Conservation (phyloP, 352 stramenopile species). For the Phytopythium cucurbitacearum region DNA sequence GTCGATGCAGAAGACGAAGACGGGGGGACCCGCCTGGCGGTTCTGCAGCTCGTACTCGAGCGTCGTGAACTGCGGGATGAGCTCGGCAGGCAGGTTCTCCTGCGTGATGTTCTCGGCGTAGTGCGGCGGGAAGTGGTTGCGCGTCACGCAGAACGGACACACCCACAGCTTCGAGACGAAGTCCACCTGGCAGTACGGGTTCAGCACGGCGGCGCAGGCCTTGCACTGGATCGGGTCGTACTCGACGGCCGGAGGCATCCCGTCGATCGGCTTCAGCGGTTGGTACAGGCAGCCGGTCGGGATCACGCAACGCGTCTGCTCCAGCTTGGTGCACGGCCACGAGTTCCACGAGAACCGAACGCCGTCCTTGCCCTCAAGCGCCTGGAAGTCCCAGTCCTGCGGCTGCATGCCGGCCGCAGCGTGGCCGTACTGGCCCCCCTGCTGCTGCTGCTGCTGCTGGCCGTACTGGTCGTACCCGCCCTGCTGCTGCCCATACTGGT, state of each 20-base stretch:
- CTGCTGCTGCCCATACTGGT: constrained; percentile 29
- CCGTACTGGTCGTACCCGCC: constrained; percentile 25
- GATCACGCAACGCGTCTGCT: constrained; percentile 98
- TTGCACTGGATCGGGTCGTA: constrained; percentile 99
- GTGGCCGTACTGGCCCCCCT: constrained; percentile 14
- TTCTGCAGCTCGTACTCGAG: constrained; percentile 98
- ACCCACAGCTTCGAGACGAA: constrained; percentile 99
- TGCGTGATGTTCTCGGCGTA: constrained; percentile 97
- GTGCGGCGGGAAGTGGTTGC: constrained; percentile 98
- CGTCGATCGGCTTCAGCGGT: constrained; percentile 97
- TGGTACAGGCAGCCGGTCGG: constrained; percentile 93
- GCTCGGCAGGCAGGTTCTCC: constrained; percentile 97
- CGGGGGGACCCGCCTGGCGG: constrained; percentile 90
- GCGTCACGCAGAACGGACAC: constrained; percentile 98
- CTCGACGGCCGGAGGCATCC: constrained; percentile 89
- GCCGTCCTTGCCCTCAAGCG: constrained; percentile 87
- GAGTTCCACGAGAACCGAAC: constrained; percentile 98
- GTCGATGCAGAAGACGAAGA: constrained; percentile 99
- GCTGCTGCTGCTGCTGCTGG: constrained; percentile 17
- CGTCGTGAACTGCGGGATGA: constrained; percentile 99
- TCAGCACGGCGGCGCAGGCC: constrained; percentile 95
- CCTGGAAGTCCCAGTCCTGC: constrained; percentile 86
- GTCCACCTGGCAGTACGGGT: constrained; percentile 98
- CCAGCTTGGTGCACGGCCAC: constrained; percentile 96
- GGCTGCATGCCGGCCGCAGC: constrained; percentile 52